Base-by-base conservation (phyloP, 2,329 filamentous ascomycete species). In the Hawksworthiomyces lignivorus region DNA sequence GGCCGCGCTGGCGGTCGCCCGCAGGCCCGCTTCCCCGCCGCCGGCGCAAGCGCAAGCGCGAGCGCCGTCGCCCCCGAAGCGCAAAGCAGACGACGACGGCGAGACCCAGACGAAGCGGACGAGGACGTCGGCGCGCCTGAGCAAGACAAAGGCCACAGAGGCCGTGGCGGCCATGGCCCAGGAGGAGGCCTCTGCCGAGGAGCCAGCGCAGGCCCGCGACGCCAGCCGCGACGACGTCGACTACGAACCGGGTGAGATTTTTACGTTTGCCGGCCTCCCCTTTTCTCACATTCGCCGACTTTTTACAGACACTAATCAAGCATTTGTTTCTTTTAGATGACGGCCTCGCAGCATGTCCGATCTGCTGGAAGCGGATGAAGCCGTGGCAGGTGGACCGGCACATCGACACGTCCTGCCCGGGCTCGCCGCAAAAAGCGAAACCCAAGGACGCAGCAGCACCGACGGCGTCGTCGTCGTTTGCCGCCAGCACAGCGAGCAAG, bases 361-460 rank as follows among this genome's bases (percentile, higher is more conserved):
- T 90, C 15, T 98, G 92, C 58, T 68, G 69, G 37, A 72, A 68
- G 52, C 75, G 80, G 38, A 94, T 97, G 83, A 94, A 92, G 60
- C 75, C 81, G 38, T 75, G 75, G 50, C 70, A 73, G 41, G 86
- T 97, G 4, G 88, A 86, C 53, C 62, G 69, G n/a, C 92, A 97
- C 62, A 65, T 97, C 24, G 87, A 94, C 60, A 73, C 68, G 7
- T 88, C 61, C 9, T 69, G 62, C 44, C 54, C 58, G 6, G 62
- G 57, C 7, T 57, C 56, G 50, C 62, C 61, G 28, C 64, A 46
- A 56, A 56, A 36, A 49, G 45, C 19, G 21, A 35, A 41, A 20
- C 8, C 24, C 24, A 36, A 34, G 17, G 22, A 22, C 6, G 22
- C 39, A 17, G 35, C 44, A 18, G 19, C 27, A 6, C 5, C 18